These are phyloP conservation scores for Chaetoceros muelleri DNA, from an alignment of 108 stramenopile genomes.

Conservation along the genomic window DNA sequence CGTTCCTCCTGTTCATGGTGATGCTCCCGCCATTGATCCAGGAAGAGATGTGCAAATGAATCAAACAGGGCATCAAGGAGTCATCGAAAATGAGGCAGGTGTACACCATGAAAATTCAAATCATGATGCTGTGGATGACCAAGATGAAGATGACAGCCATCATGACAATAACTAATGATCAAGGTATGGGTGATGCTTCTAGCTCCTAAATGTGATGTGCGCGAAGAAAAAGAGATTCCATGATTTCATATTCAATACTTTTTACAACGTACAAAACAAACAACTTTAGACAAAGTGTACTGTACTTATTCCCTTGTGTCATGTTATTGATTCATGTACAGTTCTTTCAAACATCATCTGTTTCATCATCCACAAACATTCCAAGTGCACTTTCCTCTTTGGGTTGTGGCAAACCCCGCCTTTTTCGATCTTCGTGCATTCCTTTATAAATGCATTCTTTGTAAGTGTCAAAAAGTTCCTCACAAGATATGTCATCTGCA, in stretches of 20 bases:
- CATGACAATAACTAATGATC: not conserved
- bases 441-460: slow-evolving; percentile 29
- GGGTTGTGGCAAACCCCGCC: slow-evolving; percentile 18
- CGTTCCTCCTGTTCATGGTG: too few species aligned
- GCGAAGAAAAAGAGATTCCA: too few species aligned
- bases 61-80: not conserved
- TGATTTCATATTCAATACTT: too few species aligned
- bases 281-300: too few species aligned
- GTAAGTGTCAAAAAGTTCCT: slow-evolving; percentile 34
- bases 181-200: too few species aligned
- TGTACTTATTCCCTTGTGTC: not conserved
- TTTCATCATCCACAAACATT: slow-evolving; percentile 27
- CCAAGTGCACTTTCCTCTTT: slow-evolving; percentile 22
- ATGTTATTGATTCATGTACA: slow-evolving; percentile 3
- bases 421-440: slow-evolving; percentile 24
- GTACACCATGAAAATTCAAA: not conserved
- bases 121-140: not conserved
- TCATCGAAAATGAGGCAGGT: not conserved
- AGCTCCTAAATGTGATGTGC: too few species aligned
- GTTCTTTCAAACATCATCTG: slow-evolving; percentile 1
- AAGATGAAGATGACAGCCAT: not conserved
- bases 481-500: slow-evolving; percentile 18
- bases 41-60: too few species aligned
- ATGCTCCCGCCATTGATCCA: too few species aligned
- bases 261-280: too few species aligned